A percentile compares a stretch with the other conserved stretches of the same genome.
Evolutionary conservation across 441 rosid species (phyloP).

Genomic region (Pelargonium fulgidum): DNA sequence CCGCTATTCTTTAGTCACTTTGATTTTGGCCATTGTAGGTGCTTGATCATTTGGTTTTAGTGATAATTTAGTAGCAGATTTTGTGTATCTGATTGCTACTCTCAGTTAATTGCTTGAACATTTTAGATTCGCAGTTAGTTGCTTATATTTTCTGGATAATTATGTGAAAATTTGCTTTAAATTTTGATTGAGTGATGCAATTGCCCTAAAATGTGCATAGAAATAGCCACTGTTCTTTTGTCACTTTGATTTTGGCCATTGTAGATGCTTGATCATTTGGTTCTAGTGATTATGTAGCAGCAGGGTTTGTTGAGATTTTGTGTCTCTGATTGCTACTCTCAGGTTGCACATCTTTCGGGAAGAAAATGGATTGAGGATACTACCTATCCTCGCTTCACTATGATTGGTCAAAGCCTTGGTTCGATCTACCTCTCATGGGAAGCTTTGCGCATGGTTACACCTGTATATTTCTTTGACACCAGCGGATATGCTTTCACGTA

Average conservation of each 20-base stretch:
- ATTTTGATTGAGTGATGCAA: neutral
- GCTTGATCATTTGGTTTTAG: neutral
- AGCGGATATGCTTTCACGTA: constrained; percentile 90
- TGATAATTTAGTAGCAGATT: neutral
- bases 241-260: no score
- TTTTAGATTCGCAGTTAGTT: no score
- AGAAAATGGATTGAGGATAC: constrained; percentile 83
- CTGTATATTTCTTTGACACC: constrained; percentile 62
- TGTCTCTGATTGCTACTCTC: neutral
- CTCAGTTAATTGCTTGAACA: no score
- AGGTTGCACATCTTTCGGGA: constrained; percentile 68
- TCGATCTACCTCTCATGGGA: constrained; percentile 83
- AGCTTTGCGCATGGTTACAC: constrained; percentile 73
- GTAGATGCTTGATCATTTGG: neutral
- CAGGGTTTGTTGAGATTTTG: no score
- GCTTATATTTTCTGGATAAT: no score
- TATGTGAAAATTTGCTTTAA: neutral
- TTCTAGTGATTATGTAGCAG: neutral
- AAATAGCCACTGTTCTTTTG: no score
- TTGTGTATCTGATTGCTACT: no score
- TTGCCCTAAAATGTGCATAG: neutral
- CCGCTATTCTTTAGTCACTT: no score
- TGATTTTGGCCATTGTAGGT: no score
- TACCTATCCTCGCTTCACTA: constrained; percentile 76
- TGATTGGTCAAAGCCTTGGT: constrained; percentile 95